Base-by-base conservation (phyloP, 2,329 filamentous ascomycete species). In the Stemphylium lycopersici region DNA sequence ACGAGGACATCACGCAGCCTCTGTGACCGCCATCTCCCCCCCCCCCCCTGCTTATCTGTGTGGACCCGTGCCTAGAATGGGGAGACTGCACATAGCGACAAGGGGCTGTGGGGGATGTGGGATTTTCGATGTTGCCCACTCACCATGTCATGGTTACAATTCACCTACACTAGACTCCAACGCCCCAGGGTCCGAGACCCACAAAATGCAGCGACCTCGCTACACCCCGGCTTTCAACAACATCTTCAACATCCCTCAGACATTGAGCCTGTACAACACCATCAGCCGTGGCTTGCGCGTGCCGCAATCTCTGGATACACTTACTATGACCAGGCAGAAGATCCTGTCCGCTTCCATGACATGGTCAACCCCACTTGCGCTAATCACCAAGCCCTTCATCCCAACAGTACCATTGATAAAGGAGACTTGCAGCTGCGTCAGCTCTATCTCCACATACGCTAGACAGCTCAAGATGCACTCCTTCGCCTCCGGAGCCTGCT, bases 381-480 rank as follows among this genome's bases (percentile, higher is more conserved):
- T 67, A 67, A 47, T 46, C 50, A 50, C 38, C 60, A 58, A 55
- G 52, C 50, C 52, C 45, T 54, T 56, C 43, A 56, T 58, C 42
- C 58, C 36, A 56, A 53, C 55, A 53, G 46, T 61, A 54, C 54
- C 52, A 38, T 58, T 56, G 53, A 61, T 57, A 56, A 54, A 57
- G 37, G 42, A 53, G 10, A 37, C 40, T 58, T 53, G 47, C 31
- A 58, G 42, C 48, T 52, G 55, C 58, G 50, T 63, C 65, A 68
- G 59, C 58, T 53, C 34, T 55, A 49, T 50, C 59, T 66, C 65
- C 62, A 67, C 66, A 69, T 67, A 63, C 65, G 63, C 67, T 71
- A 69, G 61, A 60, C 59, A 70, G 42, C 55, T 61, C 61, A 63
- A 41, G 29, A 56, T 37, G 61, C 55, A 61, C 53, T n/a, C 49